Evolutionary conservation across 2,329 filamentous ascomycete genomes (phyloP).

Genomic region (Emericellopsis atlantica): DNA sequence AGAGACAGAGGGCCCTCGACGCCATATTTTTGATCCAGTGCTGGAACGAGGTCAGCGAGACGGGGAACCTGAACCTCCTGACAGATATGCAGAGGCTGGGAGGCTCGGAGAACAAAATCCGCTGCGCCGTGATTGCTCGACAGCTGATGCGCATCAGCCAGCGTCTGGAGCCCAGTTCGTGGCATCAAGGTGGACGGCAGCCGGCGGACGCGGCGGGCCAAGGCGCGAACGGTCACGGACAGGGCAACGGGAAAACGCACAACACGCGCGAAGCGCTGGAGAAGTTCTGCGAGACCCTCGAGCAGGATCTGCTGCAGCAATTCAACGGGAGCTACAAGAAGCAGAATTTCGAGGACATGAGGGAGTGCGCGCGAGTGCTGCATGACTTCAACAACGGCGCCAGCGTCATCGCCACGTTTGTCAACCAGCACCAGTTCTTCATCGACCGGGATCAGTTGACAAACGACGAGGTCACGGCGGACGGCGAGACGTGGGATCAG

Average conservation of each 20-base stretch:
- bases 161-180: slow-evolving; percentile 67
- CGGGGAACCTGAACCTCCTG: slow-evolving; percentile 72
- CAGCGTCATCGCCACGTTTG: slow-evolving; percentile 90
- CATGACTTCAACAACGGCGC: slow-evolving; percentile 93
- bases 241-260: slow-evolving; percentile 27
- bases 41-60: slow-evolving; percentile 90
- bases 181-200: slow-evolving; percentile 32
- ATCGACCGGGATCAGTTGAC: slow-evolving; percentile 91
- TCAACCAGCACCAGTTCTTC: slow-evolving; percentile 99
- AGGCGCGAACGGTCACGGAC: slow-evolving; percentile 30
- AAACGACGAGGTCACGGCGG: slow-evolving; percentile 67
- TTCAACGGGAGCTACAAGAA: slow-evolving; percentile 95
- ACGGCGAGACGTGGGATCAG: slow-evolving; percentile 74
- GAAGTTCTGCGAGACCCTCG: slow-evolving; percentile 89
- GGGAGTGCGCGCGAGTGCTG: slow-evolving; percentile 86
- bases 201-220: slow-evolving; percentile 42
- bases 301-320: slow-evolving; percentile 89
- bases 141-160: slow-evolving; percentile 92
- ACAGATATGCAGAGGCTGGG: slow-evolving; percentile 81
- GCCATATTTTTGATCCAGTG: slow-evolving; percentile 93
- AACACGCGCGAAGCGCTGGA: slow-evolving; percentile 85
- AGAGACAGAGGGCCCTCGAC: slow-evolving; percentile 79
- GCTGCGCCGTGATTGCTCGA: slow-evolving; percentile 84
- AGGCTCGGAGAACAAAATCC: slow-evolving; percentile 81
- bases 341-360: slow-evolving; percentile 96